A percentile compares a stretch with the other conserved stretches of the same genome.
These are phyloP conservation scores for Aaosphaeria arxii DNA, from an alignment of 2,329 filamentous ascomycete genomes.

Conservation along the genomic window DNA sequence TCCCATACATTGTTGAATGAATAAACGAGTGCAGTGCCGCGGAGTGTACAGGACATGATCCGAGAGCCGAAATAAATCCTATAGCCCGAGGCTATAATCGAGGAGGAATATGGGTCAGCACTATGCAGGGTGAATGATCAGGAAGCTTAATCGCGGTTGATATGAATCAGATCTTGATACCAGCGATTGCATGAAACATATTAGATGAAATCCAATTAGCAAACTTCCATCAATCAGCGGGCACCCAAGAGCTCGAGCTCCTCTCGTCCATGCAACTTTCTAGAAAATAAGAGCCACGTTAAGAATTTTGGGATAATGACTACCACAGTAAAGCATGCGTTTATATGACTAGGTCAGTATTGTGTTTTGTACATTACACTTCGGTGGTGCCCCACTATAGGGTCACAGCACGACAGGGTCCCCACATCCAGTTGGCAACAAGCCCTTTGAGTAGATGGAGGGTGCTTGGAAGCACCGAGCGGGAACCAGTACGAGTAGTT, in stretches of 20 bases:
- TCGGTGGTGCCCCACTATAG: too few relatives aligned
- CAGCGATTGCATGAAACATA: constrained; percentile 9
- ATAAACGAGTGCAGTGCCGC: too few relatives aligned
- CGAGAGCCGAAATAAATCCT: constrained; percentile 10
- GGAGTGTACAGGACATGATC: neutral
- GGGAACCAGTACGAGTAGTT: neutral
- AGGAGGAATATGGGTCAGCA: constrained; percentile 4
- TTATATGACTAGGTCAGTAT: neutral
- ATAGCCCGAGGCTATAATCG: constrained; percentile 4
- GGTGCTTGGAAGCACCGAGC: neutral
- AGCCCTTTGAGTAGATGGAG: constrained; percentile 6
- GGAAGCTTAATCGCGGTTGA: constrained; percentile 12
- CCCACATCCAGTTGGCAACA: constrained; percentile 20
- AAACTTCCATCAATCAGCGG: constrained; percentile 11
- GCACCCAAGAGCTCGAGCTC: neutral
- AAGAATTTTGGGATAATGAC: too few relatives aligned
- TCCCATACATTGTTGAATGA: too few relatives aligned
- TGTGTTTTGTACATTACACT: too few relatives aligned
- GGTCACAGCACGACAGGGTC: constrained; percentile 11
- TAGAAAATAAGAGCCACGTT: constrained; percentile 5
- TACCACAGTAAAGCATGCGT: neutral
- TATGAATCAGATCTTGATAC: constrained; percentile 10
- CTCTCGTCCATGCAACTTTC: constrained; percentile 5
- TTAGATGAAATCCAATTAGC: constrained; percentile 9
- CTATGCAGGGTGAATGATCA: constrained; percentile 7